Conservation (phyloP, 352 stramenopile species). For the Pythium periplocum region DNA sequence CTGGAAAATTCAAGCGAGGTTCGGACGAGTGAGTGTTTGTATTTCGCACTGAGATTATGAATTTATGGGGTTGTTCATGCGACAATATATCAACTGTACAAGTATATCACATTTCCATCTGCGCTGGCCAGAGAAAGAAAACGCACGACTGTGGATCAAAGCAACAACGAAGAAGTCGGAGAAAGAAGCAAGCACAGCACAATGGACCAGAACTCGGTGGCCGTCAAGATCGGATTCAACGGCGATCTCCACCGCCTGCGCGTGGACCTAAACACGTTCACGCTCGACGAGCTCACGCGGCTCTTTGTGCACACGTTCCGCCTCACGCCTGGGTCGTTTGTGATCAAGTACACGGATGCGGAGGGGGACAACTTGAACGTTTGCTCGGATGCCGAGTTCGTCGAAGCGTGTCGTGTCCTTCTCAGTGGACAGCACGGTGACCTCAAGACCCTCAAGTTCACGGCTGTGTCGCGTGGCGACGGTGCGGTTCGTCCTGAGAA, state of each 20-base stretch:
- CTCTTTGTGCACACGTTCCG: conserved; percentile 59
- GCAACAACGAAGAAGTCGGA: neutral
- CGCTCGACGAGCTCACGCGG: conserved; percentile 36
- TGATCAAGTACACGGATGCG: conserved; percentile 67
- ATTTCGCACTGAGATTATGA: no score
- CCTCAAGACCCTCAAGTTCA: conserved; percentile 67
- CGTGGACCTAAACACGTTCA: conserved; percentile 53
- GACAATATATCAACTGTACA: no score
- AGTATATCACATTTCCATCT: no score
- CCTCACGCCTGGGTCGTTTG: conserved; percentile 37
- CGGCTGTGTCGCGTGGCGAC: conserved; percentile 35
- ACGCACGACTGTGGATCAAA: neutral
- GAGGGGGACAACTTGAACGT: conserved; percentile 67
- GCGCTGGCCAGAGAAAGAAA: neutral
- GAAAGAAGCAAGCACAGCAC: neutral
- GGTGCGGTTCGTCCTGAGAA: conserved; percentile 33
- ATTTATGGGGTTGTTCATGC: no score
- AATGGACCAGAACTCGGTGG: conserved; percentile 29
- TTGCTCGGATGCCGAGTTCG: conserved; percentile 52
- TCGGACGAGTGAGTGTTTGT: no score
- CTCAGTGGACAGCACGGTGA: conserved; percentile 22
- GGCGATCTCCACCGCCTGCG: conserved; percentile 73
- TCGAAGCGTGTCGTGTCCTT: conserved; percentile 54
- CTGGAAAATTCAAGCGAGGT: no score
- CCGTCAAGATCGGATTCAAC: conserved; percentile 74